Percentiles rank a stretch among this genome's conserved stretches.
Evolutionary conservation across 1,284 basidiomycete genomes (phyloP).

Genomic region (Trichosporon sp.): DNA sequence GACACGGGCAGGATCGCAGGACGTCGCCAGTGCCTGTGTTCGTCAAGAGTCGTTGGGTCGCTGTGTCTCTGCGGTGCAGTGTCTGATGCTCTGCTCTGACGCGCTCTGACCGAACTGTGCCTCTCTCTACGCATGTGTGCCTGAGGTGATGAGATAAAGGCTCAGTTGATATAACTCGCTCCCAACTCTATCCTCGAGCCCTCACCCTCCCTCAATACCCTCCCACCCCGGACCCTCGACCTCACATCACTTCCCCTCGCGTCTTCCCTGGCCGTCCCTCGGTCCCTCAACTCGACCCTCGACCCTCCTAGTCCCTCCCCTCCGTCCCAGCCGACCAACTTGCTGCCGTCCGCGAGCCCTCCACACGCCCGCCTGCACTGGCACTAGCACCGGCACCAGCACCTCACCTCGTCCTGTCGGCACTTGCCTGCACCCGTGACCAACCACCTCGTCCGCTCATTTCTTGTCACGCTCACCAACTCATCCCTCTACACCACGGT

Average conservation of each 20-base stretch:
- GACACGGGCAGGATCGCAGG: not conserved
- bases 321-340: not conserved
- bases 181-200: not conserved
- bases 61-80: not conserved
- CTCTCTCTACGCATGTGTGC: constrained; percentile 2
- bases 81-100: not conserved
- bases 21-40: not conserved
- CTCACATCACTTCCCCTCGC: not conserved
- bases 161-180: not conserved
- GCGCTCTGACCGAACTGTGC: not conserved
- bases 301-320: not conserved
- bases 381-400: not conserved
- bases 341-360: no score
- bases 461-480: not conserved
- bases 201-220: not conserved
- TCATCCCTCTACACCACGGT: not conserved
- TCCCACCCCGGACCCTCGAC: not conserved
- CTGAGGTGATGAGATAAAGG: constrained; percentile 6
- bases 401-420: no score
- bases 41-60: not conserved
- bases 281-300: not conserved
- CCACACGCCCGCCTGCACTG: no score
- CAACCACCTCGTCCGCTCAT: not conserved
- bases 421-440: not conserved
- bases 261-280: not conserved